Conservation (phyloP, 176 grass and related monocot genomes). For the Thinopyrum elongatum region DNA sequence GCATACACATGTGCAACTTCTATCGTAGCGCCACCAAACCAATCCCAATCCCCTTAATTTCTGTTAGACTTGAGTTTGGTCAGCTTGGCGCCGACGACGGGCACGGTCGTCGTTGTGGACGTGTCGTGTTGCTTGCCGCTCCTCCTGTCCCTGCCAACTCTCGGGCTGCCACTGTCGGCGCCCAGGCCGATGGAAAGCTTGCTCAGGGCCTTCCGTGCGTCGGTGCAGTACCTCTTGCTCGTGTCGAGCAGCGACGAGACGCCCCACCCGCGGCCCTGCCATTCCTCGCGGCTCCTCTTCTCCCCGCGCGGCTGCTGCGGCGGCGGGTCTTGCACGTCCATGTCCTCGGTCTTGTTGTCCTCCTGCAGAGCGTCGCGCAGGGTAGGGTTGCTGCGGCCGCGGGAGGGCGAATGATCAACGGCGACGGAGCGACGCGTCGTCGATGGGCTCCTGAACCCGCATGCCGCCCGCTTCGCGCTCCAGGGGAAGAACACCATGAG, state of each 20-base stretch:
- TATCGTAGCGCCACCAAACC: background rate
- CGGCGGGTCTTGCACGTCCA: background rate
- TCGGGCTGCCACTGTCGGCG: slow-evolving; percentile 29
- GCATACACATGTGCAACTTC: background rate
- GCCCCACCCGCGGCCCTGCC: slow-evolving; percentile 41
- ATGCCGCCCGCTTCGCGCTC: slow-evolving; percentile 65
- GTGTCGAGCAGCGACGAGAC: slow-evolving; percentile 62
- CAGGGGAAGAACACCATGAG: slow-evolving; percentile 89
- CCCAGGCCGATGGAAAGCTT: slow-evolving; percentile 49
- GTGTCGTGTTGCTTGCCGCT: slow-evolving; percentile 28
- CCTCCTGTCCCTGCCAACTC: slow-evolving; percentile 24
- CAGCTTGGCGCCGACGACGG: slow-evolving; percentile 25
- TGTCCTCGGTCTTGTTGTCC: background rate
- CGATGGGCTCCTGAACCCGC: slow-evolving; percentile 46
- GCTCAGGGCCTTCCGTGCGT: slow-evolving; percentile 54
- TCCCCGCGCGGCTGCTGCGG: slow-evolving; percentile 35
- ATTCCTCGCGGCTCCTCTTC: slow-evolving; percentile 44
- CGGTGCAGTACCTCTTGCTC: slow-evolving; percentile 63
- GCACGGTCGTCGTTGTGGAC: background rate
- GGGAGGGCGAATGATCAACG: background rate
- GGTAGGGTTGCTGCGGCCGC: background rate
- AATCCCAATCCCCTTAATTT: slow-evolving; percentile 24
- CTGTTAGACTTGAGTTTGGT: slow-evolving; percentile 40
- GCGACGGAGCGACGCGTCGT: slow-evolving; percentile 9
- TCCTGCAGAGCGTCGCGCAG: slow-evolving; percentile 29